Evolutionary conservation across 352 stramenopile genomes (phyloP), one percentile per base, ranked within the genome.

Genomic region (Phytopythium aichiense): DNA sequence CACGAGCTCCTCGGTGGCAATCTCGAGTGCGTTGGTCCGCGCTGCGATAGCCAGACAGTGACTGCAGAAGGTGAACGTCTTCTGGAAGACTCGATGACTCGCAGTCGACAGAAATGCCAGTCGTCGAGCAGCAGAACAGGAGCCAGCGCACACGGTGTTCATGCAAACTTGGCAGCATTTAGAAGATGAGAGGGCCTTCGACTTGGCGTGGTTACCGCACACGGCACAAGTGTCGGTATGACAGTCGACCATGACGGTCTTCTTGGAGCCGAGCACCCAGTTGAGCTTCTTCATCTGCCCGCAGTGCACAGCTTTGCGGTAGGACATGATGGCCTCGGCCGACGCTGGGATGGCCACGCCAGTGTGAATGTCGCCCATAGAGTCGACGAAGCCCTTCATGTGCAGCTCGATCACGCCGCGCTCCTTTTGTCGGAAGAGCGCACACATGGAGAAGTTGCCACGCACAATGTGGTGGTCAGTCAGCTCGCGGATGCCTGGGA

Each of bases 201-300:
- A 57, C 35, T 69, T 72, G 7, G 65, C 60, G 3, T 49, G 33
- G 12, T 60, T 56, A 15, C 62, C 45, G 33, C 70, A 77, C 0
- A 72, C 56, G 0, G 68, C 51, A 43, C 70, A 77, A 1, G 55
- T 30, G 0, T 54, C 60, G 20, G 50, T 70, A 0, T 54, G 42
- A 43, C 43, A 46, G 49, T 77, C 70, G 1, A 77, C 25, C 58
- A 73, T 54, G 20, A 74, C 46, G 1, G 67, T 70, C 52, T 74
- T 77, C 64, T 77, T 75, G 43, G 62, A 65, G 45, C 65, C 73
- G 1, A 79, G 52, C n/a, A 76, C 42, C 65, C 65, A 78, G 43
- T 75, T 75, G 46, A 78, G 65, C 51, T 78, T 78, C 60, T 78
- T 78, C 71, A 78, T 78, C 57, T 75, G 68, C 3, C 71, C 71